Evolutionary conservation across 2,329 filamentous ascomycete genomes (phyloP), one percentile per base, ranked within the genome.

Genomic region (Paraphaeosphaeria sporulosa): DNA sequence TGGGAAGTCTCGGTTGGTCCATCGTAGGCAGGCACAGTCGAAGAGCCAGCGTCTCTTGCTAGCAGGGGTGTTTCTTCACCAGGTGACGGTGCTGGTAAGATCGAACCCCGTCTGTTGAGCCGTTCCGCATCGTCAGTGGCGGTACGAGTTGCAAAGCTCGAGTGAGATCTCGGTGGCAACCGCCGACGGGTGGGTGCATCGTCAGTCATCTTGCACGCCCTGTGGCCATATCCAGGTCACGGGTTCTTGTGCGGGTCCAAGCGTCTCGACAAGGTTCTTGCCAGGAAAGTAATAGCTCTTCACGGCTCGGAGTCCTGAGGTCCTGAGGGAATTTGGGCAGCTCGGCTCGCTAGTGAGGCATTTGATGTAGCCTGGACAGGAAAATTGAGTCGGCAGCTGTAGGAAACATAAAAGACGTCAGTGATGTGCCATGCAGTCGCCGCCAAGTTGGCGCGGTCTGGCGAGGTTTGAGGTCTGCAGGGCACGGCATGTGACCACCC

Each of bases 101-200:
- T 64, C 8, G 76, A 77, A 50, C 58, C 68, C 40, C 80, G 77
- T 49, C 81, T 75, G 55, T 78, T 76, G 57, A 84, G 69, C 59
- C 82, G 80, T 57, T 78, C 77, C 44, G 76, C 75, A 55, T 79
- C 76, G 66, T 84, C 82, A 52, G 72, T 75, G 23, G 82, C 81
- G 23, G 81, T 78, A 19, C 78, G 75, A 21, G 81, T 71, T 51
- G 79, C 76, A 66, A 84, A 84, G 63, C 78, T 83, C 32, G 81
- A 78, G 40, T 68, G 72, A 7, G 70, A 68, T 58, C 76, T 68
- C 46, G 70, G 66, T 49, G 72, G 71, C 66, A 73, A 68, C 40
- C 64, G 74, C 65, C 71, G 69, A 46, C 64, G 64, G 51, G 72
- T 55, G 27, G 63, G 64, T 23, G 60, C 68, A 47, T 66, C 59